These are phyloP conservation scores for Hyaloscypha variabilis DNA, from an alignment of 495 filamentous ascomycete species.

Conservation along the genomic window DNA sequence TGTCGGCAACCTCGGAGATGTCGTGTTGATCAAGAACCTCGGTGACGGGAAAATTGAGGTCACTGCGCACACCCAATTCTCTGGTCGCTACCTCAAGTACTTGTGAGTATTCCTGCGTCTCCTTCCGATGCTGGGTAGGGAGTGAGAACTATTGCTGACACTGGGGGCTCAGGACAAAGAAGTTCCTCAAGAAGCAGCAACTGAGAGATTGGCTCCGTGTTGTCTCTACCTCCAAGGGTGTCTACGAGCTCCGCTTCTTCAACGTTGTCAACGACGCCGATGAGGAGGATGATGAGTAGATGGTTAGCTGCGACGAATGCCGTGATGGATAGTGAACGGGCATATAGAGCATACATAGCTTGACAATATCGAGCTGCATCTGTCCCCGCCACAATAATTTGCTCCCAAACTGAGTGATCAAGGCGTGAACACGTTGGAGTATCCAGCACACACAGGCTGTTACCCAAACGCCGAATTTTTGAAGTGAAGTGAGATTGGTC, in stretches of 20 bases:
- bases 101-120: slow-evolving; percentile 63
- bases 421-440: too few species aligned
- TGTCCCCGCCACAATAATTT: slow-evolving; percentile 2
- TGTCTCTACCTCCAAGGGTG: slow-evolving; percentile 93
- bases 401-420: too few species aligned
- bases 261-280: slow-evolving; percentile 97
- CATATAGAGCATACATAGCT: slow-evolving; percentile 16
- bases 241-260: slow-evolving; percentile 99
- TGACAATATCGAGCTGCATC: slow-evolving; percentile 19
- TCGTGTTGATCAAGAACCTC: slow-evolving; percentile 82
- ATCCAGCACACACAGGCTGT: not conserved
- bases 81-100: slow-evolving; percentile 99
- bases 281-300: slow-evolving; percentile 96
- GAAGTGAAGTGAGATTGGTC: not conserved
- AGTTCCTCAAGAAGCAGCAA: slow-evolving; percentile 99
- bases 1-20: slow-evolving; percentile 96
- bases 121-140: not conserved
- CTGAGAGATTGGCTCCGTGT: slow-evolving; percentile 99
- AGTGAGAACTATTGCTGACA: slow-evolving; percentile 8
- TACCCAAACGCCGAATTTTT: not conserved
- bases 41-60: slow-evolving; percentile 98
- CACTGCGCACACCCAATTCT: slow-evolving; percentile 95
- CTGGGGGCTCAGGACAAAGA: slow-evolving; percentile 79
- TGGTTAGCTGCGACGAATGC: slow-evolving; percentile 12
- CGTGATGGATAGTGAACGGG: slow-evolving; percentile 8